Evolutionary conservation across 2,329 filamentous ascomycete genomes (phyloP).

Genomic region (Cryphonectria carpinicola): DNA sequence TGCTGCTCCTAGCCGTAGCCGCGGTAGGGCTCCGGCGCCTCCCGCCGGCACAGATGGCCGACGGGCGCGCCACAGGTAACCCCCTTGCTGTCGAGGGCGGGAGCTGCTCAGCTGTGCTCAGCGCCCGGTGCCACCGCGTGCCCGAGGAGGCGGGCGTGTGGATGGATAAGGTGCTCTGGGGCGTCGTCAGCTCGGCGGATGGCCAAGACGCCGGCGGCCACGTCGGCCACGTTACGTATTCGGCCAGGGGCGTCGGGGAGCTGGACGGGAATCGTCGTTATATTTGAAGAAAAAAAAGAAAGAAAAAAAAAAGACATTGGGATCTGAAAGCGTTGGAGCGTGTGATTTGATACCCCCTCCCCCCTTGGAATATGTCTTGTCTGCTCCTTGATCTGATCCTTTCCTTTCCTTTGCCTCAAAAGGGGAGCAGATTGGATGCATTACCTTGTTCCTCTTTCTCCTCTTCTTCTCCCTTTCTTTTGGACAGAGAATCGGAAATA

Average conservation of each 20-base stretch:
- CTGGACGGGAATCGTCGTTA: constrained; percentile 45
- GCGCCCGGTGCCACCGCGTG: constrained; percentile 50
- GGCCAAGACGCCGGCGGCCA: constrained; percentile 35
- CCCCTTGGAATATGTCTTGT: background rate
- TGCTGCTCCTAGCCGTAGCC: constrained; percentile 41
- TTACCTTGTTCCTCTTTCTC: background rate
- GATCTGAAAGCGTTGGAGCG: background rate
- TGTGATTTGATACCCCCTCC: constrained; percentile 1
- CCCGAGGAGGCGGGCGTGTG: constrained; percentile 41
- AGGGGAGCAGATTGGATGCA: background rate
- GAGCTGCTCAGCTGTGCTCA: constrained; percentile 56
- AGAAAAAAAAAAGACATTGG: background rate
- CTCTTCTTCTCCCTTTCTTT: background rate
- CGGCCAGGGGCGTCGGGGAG: constrained; percentile 40
- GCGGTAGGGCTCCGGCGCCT: constrained; percentile 47
- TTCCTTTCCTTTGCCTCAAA: background rate
- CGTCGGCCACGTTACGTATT: constrained; percentile 51
- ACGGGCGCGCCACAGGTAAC: constrained; percentile 47
- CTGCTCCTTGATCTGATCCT: constrained; percentile 10
- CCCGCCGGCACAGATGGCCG: constrained; percentile 39
- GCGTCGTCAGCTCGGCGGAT: constrained; percentile 45
- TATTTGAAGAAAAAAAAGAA: constrained; percentile 34
- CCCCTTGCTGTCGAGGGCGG: constrained; percentile 53
- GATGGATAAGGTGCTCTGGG: constrained; percentile 47
- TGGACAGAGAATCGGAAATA: constrained; percentile 11